These are phyloP conservation scores for Thalia dealbata DNA, from an alignment of 176 grass and related monocot species.

Conservation along the genomic window DNA sequence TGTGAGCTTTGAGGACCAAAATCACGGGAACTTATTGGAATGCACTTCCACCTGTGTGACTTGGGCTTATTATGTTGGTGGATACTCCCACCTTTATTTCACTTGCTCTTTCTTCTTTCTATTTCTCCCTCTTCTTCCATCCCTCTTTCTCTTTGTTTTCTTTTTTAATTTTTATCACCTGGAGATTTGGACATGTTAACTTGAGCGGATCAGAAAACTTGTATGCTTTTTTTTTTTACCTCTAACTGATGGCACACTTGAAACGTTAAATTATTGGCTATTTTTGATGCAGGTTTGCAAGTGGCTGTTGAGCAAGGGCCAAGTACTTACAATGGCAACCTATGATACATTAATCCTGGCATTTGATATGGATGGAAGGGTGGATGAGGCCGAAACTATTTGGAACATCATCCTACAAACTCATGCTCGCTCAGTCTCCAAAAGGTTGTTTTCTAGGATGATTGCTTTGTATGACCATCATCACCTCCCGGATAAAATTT, in stretches of 20 bases:
- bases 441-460: conserved; percentile 76
- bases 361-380: conserved; percentile 69
- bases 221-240: background rate
- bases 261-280: background rate
- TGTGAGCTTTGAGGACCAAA: too few species aligned
- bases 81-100: too few species aligned
- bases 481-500: conserved; percentile 53
- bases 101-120: too few species aligned
- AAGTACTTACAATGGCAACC: conserved; percentile 68
- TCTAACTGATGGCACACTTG: background rate
- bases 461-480: conserved; percentile 51
- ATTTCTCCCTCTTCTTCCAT: too few species aligned
- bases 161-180: too few species aligned
- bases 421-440: conserved; percentile 63
- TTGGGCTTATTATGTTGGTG: too few species aligned
- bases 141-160: too few species aligned
- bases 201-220: background rate
- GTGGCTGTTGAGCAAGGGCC: conserved; percentile 91
- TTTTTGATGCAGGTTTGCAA: conserved; percentile 46
- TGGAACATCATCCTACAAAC: conserved; percentile 51
- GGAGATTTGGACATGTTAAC: background rate
- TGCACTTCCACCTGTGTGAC: too few species aligned
- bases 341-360: conserved; percentile 64
- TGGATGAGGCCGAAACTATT: conserved; percentile 56
- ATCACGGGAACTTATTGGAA: too few species aligned